Percentiles rank a stretch among this genome's conserved stretches.
Conservation (phyloP, 2,329 filamentous ascomycete species). For the Pyrenochaeta sp. region DNA sequence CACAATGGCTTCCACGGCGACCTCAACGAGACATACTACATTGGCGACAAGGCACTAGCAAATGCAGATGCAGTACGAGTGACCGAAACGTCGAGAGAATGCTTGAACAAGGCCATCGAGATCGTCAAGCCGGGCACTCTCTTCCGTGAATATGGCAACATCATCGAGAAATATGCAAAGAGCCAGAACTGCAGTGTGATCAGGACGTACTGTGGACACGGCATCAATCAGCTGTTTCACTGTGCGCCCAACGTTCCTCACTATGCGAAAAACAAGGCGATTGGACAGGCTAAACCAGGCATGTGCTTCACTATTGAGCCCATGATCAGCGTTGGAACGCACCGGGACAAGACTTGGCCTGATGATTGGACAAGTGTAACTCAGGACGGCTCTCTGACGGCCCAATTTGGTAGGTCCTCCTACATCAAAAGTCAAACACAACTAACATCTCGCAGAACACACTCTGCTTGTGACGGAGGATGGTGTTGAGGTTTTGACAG, state of each 20-base stretch:
- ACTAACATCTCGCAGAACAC: constrained; percentile 66
- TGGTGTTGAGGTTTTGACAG: constrained; percentile 83
- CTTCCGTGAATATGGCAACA: constrained; percentile 91
- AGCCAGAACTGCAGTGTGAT: constrained; percentile 85
- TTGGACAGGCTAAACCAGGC: constrained; percentile 90
- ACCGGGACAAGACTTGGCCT: constrained; percentile 94
- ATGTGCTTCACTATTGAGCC: constrained; percentile 99
- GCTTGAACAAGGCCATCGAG: constrained; percentile 88
- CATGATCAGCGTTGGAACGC: constrained; percentile 93
- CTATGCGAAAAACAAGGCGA: constrained; percentile 98
- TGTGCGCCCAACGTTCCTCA: constrained; percentile 93
- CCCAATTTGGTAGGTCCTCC: constrained; percentile 79
- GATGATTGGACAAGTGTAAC: constrained; percentile 99
- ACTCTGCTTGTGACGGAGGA: constrained; percentile 84
- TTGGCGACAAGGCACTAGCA: constrained; percentile 84
- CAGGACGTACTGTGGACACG: constrained; percentile 95
- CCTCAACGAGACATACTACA: constrained; percentile 98
- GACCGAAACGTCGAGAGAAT: constrained; percentile 88
- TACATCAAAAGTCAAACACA: background rate
- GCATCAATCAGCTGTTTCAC: constrained; percentile 93
- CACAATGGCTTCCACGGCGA: constrained; percentile 96
- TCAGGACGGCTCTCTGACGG: constrained; percentile 85
- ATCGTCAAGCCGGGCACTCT: constrained; percentile 91
- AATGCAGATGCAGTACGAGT: constrained; percentile 89
- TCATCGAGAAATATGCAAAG: constrained; percentile 96